Evolutionary conservation across 768 basidiomycete species (phyloP).

Genomic region (Tubosaeta sp.): DNA sequence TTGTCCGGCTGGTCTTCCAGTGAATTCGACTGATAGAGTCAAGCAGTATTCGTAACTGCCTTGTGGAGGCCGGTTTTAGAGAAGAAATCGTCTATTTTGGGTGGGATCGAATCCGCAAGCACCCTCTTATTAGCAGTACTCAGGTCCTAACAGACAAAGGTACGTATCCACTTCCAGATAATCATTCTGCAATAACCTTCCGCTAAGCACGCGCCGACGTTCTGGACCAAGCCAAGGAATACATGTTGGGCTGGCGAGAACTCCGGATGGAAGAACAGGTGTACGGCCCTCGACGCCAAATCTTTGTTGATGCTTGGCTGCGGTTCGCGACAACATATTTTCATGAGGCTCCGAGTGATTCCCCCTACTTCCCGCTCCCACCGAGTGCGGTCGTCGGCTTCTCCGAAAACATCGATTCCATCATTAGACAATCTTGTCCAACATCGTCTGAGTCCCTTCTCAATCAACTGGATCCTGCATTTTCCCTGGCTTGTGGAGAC

Average conservation of each 20-base stretch:
- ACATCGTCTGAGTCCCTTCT: conserved; percentile 9
- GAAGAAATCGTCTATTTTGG: conserved; percentile 28
- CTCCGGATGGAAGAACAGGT: conserved; percentile 28
- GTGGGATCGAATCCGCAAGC: conserved; percentile 30
- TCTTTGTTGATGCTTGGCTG: conserved; percentile 25
- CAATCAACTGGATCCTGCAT: conserved; percentile 15
- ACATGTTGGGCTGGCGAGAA: conserved; percentile 30
- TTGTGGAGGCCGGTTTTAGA: conserved; percentile 18
- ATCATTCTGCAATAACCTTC: conserved; percentile 5
- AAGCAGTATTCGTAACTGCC: conserved; percentile 17
- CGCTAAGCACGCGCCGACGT: conserved; percentile 14
- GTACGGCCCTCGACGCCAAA: conserved; percentile 22
- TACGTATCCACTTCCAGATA: conserved; percentile 1
- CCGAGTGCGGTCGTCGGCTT: conserved; percentile 25
- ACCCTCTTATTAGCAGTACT: conserved; percentile 25
- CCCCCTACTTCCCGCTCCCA: conserved; percentile 24
- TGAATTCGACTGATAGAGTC: conserved; percentile 3
- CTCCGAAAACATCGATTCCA: conserved; percentile 16
- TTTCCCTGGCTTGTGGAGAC: conserved; percentile 12
- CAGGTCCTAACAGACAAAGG: conserved; percentile 22
- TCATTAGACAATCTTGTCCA: conserved; percentile 22
- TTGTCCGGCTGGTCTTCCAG: conserved; percentile 3
- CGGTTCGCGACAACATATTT: conserved; percentile 18
- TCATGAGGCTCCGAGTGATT: conserved; percentile 6
- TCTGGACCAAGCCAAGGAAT: conserved; percentile 18